Base-by-base conservation (phyloP, 2,329 filamentous ascomycete genomes). In the Talaromyces sp. region DNA sequence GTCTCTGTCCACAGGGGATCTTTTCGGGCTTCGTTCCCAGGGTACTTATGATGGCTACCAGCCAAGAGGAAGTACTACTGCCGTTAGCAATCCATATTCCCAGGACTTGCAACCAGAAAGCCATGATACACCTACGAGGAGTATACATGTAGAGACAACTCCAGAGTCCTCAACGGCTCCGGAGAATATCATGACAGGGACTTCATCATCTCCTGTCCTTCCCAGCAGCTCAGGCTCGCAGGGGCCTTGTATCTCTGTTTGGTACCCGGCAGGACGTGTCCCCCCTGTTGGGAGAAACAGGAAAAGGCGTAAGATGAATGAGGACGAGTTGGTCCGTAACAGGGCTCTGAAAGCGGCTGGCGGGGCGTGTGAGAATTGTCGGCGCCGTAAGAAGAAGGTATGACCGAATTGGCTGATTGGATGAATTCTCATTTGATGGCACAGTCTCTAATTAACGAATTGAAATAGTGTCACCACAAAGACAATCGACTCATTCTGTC, bases 361-460 rank as follows among this genome's bases (percentile, higher is more conserved):
- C 10, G 63, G 63, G 24, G 63, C 63, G 2, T 65, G 63, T 31
- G 48, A 58, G 0, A 39, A 3, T n/a, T 65, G 63, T 39, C 57
- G 58, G 3, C 52, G 43, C 16, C 11, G 33, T 5, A 65, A 65
- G 11, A 62, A 62, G 16, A 65, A 61, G 63, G 63, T 62, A 62
- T 48, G 57, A 31, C 16, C n/a, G 24, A 14, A 9, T 35, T 43
- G 16, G 16, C 19, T 63, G 13, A 37, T 39, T 24, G 31, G 31
- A 56, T 56, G 4, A 14, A 54, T 35, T 33, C 8, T 22, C 19
- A 11, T 22, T 37, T 37, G 6, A 39, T 13, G 19, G 33, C 3
- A 11, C 41, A 9, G 8, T n/a, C n/a, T 22, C 41, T 54, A 13
- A 54, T 37, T 31, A 6, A 56, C 24, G 33, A 37, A 24, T 56